Evolutionary conservation across 225 moss, liverwort and hornwort genomes (phyloP).

Genomic region (Neckera pumila): DNA sequence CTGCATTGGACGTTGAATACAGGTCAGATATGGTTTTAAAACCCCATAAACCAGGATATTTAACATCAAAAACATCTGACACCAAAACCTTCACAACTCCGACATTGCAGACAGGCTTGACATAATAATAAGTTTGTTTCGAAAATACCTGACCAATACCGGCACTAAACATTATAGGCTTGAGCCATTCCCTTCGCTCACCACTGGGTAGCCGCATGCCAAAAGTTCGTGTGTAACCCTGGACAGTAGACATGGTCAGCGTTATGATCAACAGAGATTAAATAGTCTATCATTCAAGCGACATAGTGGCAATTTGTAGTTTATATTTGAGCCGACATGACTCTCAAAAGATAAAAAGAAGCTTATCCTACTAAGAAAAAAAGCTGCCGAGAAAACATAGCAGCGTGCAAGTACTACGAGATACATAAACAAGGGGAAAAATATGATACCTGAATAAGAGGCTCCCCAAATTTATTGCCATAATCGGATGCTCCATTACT

Average conservation of each 20-base stretch:
- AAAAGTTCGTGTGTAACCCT: constrained; percentile 97
- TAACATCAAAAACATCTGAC: neutral
- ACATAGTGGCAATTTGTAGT: neutral
- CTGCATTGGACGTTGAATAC: constrained; percentile 20
- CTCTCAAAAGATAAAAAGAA: neutral
- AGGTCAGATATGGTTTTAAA: neutral
- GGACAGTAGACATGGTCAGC: neutral
- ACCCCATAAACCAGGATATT: neutral
- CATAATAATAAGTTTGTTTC: neutral
- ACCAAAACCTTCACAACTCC: neutral
- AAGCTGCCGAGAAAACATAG: neutral
- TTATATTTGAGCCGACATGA: neutral
- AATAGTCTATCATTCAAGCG: neutral
- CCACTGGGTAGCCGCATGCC: constrained; percentile 91
- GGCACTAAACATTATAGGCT: constrained; percentile 99
- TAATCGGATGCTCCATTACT: constrained; percentile 99
- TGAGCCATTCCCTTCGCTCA: constrained; percentile 98
- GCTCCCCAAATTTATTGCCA: constrained; percentile 99
- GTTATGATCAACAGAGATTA: neutral
- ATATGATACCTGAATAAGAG: constrained; percentile 72
- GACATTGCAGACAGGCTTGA: neutral
- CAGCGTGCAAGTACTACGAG: neutral
- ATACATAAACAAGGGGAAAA: neutral
- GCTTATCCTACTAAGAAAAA: neutral
- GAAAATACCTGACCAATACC: constrained; percentile 83